Percentiles rank a stretch among this genome's conserved stretches.
Evolutionary conservation across 768 basidiomycete species (phyloP).

Genomic region (Tubosaeta sp.): DNA sequence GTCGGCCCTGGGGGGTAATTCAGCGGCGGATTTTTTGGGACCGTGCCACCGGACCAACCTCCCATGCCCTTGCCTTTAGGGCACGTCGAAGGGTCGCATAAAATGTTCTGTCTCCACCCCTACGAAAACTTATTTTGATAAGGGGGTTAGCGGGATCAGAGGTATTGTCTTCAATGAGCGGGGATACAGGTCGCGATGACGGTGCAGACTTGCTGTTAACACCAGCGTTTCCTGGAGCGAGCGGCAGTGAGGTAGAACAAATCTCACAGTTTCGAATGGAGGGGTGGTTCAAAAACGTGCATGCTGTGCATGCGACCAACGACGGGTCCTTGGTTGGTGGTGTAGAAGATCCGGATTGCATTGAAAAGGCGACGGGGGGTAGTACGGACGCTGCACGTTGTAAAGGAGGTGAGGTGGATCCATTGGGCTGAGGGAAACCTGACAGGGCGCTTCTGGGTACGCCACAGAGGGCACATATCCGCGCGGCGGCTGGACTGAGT

Average conservation of each 20-base stretch:
- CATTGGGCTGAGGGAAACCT: conserved; percentile 21
- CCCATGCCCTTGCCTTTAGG: conserved; percentile 73
- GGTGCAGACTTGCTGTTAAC: conserved; percentile 56
- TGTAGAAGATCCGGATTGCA: conserved; percentile 14
- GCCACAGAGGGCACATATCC: conserved; percentile 80
- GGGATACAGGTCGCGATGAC: conserved; percentile 59
- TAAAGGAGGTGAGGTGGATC: conserved; percentile 36
- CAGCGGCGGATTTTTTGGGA: neutral
- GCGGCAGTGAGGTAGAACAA: conserved; percentile 68
- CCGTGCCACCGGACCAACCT: conserved; percentile 36
- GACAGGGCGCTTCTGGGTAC: conserved; percentile 51
- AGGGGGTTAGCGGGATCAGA: conserved; percentile 38
- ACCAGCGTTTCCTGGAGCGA: conserved; percentile 11
- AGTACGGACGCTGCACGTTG: conserved; percentile 38
- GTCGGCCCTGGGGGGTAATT: conserved; percentile 24
- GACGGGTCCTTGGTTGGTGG: conserved; percentile 20
- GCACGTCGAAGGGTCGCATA: conserved; percentile 74
- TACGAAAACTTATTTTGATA: conserved; percentile 86
- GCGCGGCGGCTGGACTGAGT: conserved; percentile 60
- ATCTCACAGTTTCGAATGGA: conserved; percentile 78
- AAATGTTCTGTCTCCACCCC: conserved; percentile 81
- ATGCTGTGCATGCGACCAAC: conserved; percentile 70
- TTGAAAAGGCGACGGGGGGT: conserved; percentile 23
- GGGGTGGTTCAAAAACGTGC: conserved; percentile 89
- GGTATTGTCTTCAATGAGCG: conserved; percentile 26